Evolutionary conservation across 371 early-diverging fungal species (phyloP).

Genomic region (Mortierella sp.): DNA sequence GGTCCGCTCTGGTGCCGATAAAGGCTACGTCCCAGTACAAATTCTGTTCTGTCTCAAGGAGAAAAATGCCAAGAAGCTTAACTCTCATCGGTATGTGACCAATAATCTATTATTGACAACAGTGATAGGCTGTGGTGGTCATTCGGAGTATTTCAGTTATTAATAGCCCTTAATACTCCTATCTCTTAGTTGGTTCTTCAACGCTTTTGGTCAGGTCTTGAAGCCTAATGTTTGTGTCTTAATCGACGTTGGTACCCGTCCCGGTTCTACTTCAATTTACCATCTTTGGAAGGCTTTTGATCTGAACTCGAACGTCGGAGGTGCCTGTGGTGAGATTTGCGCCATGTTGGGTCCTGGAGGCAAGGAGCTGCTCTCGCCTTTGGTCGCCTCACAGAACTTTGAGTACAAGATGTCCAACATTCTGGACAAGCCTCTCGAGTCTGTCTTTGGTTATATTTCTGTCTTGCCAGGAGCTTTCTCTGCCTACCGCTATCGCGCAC

Average conservation of each 20-base stretch:
- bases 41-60: constrained; percentile 85
- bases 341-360: constrained; percentile 73
- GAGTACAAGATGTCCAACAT: constrained; percentile 92
- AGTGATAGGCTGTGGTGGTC: constrained; percentile 2
- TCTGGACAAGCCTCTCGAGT: constrained; percentile 89
- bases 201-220: constrained; percentile 83
- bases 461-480: constrained; percentile 90
- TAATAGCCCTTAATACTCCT: background rate
- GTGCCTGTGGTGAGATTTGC: constrained; percentile 91
- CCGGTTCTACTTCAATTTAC: constrained; percentile 75
- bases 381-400: constrained; percentile 88
- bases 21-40: constrained; percentile 83
- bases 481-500: constrained; percentile 82
- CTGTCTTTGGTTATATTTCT: constrained; percentile 86
- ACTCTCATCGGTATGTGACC: constrained; percentile 76
- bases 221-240: constrained; percentile 83
- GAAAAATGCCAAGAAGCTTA: constrained; percentile 81
- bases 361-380: constrained; percentile 67
- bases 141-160: background rate
- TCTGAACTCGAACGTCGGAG: constrained; percentile 77
- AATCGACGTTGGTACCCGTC: constrained; percentile 88
- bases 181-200: constrained; percentile 82
- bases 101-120: constrained; percentile 13
- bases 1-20: constrained; percentile 71
- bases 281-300: constrained; percentile 88